Conservation (phyloP, 1,139 yeast genomes). For the Protomyces macrosporus region DNA sequence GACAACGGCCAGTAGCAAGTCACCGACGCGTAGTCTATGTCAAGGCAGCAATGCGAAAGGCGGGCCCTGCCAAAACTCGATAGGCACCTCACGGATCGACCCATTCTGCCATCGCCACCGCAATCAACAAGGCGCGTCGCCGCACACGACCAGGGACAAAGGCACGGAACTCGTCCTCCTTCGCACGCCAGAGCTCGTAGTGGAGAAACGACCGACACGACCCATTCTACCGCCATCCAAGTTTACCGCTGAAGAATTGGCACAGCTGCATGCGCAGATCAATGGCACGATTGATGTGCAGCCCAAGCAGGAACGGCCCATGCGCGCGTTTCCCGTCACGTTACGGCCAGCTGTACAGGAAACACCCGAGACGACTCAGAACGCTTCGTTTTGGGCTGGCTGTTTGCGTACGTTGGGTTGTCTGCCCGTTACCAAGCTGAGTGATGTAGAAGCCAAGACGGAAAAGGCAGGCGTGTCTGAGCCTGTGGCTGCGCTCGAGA, state of each 20-base stretch:
- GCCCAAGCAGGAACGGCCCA: background rate
- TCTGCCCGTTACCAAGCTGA: background rate
- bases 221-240: background rate
- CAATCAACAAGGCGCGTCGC: background rate
- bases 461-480: background rate
- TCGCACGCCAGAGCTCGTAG: background rate
- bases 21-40: background rate
- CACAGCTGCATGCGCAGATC: background rate
- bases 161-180: background rate
- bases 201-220: background rate
- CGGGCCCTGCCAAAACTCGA: background rate
- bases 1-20: too few species aligned
- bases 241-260: background rate
- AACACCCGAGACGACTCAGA: background rate
- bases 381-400: background rate
- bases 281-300: background rate
- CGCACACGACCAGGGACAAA: background rate
- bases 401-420: background rate
- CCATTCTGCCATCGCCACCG: conserved; percentile 8
- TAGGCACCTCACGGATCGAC: background rate
- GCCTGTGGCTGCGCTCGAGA: background rate
- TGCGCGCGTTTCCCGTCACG: background rate
- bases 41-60: background rate
- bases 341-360: background rate
- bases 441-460: background rate